Percentiles rank a stretch among this genome's conserved stretches.
Evolutionary conservation across 306 rosid species (phyloP).

Genomic region (Casuarina equisetifolia): DNA sequence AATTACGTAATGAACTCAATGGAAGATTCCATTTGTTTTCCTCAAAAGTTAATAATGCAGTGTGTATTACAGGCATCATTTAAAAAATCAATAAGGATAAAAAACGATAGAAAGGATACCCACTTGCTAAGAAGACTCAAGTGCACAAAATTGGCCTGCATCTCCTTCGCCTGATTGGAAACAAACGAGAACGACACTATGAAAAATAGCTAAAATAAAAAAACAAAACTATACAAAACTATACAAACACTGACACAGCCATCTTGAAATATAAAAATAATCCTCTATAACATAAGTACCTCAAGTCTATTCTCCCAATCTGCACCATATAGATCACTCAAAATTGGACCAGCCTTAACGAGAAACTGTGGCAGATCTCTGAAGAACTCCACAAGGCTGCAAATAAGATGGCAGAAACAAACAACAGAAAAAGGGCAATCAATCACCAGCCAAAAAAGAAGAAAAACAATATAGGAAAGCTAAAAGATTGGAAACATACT

Average conservation of each 20-base stretch:
- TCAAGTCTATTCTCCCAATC: slow-evolving; percentile 96
- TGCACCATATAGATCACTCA: slow-evolving; percentile 64
- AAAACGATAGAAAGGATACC: slow-evolving; percentile 31
- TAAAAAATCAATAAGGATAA: background rate
- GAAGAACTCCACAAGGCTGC: slow-evolving; percentile 83
- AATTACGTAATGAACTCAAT: background rate
- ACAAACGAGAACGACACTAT: slow-evolving; percentile 12
- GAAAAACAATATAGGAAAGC: slow-evolving; percentile 14
- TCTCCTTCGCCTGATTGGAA: slow-evolving; percentile 70
- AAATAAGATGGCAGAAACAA: slow-evolving; percentile 24
- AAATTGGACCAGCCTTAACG: slow-evolving; percentile 76
- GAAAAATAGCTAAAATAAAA: slow-evolving; percentile 26
- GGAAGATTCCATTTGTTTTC: background rate
- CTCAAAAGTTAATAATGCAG: background rate
- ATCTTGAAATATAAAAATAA: slow-evolving; percentile 18
- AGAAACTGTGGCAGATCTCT: slow-evolving; percentile 96
- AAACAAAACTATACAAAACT: background rate
- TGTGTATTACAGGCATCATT: background rate
- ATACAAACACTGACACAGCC: background rate
- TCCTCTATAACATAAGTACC: slow-evolving; percentile 45
- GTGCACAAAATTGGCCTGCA: slow-evolving; percentile 75
- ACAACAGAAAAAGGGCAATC: slow-evolving; percentile 15
- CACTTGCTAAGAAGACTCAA: slow-evolving; percentile 82
- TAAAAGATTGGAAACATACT: slow-evolving; percentile 47
- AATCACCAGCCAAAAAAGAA: slow-evolving; percentile 16